phyloP scores from a whole-genome alignment of 768 basidiomycete genomes.

The Agaricus bisporus region DNA sequence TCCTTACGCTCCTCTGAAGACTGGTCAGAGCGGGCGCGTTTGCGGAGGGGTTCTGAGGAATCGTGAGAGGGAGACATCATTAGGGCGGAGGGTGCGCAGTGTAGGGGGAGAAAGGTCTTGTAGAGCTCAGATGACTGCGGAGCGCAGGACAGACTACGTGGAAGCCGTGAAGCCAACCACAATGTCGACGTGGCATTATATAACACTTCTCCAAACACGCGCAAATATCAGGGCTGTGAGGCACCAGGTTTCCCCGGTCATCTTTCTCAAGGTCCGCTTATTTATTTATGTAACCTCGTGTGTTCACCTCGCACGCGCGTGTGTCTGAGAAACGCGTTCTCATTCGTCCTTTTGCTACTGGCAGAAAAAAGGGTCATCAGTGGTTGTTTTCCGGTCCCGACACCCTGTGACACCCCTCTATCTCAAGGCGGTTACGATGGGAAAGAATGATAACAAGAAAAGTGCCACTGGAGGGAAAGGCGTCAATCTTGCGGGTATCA shows the following conservation, averaged over 20 bases:
- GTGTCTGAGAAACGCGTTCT: no score
- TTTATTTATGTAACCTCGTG: no score
- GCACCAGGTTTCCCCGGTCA: neutral
- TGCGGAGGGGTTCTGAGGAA: slow-evolving; percentile 48
- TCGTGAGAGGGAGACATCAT: slow-evolving; percentile 19
- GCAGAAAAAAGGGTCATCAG: no score
- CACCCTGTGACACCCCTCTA: no score
- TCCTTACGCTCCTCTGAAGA: slow-evolving; percentile 78
- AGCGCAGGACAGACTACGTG: slow-evolving; percentile 32
- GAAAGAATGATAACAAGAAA: no score
- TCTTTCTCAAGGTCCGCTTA: no score
- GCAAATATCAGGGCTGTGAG: neutral
- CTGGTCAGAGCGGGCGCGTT: slow-evolving; percentile 60
- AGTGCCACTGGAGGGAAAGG: neutral
- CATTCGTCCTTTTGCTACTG: no score
- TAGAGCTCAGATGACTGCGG: slow-evolving; percentile 23
- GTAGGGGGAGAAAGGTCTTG: slow-evolving; percentile 10
- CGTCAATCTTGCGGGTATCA: slow-evolving; percentile 34
- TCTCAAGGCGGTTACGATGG: no score
- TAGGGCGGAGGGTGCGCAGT: slow-evolving; percentile 21
- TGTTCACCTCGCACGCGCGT: no score
- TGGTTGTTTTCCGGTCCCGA: no score
- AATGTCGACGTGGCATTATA: slow-evolving; percentile 18
- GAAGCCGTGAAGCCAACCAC: slow-evolving; percentile 20
- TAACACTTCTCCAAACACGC: neutral